These are phyloP conservation scores for Talaromyces sp. DNA, from an alignment of 2,329 filamentous ascomycete species.

Conservation along the genomic window DNA sequence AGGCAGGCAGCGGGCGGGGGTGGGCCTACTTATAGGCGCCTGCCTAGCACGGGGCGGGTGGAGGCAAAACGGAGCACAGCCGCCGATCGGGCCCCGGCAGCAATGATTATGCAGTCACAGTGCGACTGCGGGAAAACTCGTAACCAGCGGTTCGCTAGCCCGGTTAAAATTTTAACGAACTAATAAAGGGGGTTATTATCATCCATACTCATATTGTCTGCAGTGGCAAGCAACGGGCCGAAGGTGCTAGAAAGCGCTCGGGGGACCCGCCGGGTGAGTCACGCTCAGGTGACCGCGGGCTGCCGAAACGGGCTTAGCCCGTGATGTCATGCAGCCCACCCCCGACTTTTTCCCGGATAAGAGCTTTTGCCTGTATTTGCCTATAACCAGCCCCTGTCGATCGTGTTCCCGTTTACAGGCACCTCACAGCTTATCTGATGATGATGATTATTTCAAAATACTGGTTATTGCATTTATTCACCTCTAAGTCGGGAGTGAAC, in stretches of 20 bases:
- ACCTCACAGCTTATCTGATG: no score
- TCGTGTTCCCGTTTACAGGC: neutral
- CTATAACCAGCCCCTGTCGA: neutral
- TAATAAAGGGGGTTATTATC: neutral
- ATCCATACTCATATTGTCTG: neutral
- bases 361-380: neutral
- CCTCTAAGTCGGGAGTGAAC: no score
- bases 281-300: neutral
- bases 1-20: slow-evolving; percentile 14
- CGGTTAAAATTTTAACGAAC: no score
- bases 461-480: no score
- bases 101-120: neutral
- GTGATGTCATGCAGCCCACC: neutral
- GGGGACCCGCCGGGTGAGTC: slow-evolving; percentile 8
- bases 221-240: neutral
- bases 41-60: slow-evolving; percentile 3
- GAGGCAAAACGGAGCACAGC: slow-evolving; percentile 15
- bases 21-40: slow-evolving; percentile 27
- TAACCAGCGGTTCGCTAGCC: neutral
- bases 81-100: neutral
- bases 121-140: neutral
- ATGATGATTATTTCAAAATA: neutral
- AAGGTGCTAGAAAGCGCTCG: slow-evolving; percentile 16
- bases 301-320: neutral
- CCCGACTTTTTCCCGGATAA: neutral